phyloP scores from a whole-genome alignment of 768 basidiomycete species.

The Serpula lacrymans region DNA sequence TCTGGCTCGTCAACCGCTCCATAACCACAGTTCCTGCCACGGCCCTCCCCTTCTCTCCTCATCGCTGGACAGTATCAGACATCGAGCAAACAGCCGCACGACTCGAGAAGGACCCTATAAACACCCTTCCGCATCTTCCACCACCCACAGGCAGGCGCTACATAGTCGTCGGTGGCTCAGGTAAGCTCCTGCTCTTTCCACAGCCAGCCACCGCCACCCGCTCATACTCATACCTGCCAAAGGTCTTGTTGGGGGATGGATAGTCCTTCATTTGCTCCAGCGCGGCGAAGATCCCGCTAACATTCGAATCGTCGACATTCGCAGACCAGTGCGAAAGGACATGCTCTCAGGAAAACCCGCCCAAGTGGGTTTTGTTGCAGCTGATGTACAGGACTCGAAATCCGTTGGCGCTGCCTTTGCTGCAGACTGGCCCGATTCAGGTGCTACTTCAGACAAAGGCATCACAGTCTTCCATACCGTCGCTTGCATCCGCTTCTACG shows the following conservation, averaged over 20 bases:
- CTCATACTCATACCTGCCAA: constrained; percentile 16
- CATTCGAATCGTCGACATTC: constrained; percentile 38
- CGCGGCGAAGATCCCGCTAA: constrained; percentile 36
- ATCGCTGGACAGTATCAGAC: too few relatives aligned
- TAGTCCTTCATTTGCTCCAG: constrained; percentile 37
- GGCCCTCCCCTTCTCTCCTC: too few relatives aligned
- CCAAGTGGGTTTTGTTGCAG: constrained; percentile 30
- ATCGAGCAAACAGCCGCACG: too few relatives aligned
- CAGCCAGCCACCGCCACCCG: neutral
- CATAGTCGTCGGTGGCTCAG: constrained; percentile 38
- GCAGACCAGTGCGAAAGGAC: constrained; percentile 32
- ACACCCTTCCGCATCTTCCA: constrained; percentile 24
- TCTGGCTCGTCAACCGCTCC: too few relatives aligned
- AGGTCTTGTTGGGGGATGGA: constrained; percentile 41
- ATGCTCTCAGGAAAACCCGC: constrained; percentile 26
- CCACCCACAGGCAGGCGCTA: constrained; percentile 38
- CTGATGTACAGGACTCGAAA: constrained; percentile 30
- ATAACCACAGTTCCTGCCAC: too few relatives aligned
- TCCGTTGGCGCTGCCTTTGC: constrained; percentile 33
- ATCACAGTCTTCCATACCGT: constrained; percentile 42
- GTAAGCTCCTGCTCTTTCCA: constrained; percentile 15
- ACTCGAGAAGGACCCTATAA: neutral
- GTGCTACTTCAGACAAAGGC: constrained; percentile 12
- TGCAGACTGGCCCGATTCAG: constrained; percentile 29
- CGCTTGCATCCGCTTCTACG: constrained; percentile 40